phyloP scores from a whole-genome alignment of 2,329 filamentous ascomycete species.

The Blumeria hordei region DNA sequence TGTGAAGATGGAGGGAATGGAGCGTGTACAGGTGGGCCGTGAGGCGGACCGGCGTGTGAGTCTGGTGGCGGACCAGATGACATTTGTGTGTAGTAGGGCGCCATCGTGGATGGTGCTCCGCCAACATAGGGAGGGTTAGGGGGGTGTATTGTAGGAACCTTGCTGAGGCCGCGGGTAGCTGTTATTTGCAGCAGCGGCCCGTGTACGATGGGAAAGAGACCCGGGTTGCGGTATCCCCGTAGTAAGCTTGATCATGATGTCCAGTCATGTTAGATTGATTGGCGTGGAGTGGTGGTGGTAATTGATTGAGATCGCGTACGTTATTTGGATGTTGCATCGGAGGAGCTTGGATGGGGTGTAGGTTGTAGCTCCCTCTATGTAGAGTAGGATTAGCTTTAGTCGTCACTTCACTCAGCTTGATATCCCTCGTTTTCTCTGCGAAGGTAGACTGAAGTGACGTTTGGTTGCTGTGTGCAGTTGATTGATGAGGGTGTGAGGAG shows the following conservation, averaged over 20 bases:
- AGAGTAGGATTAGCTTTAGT: slow-evolving; percentile 8
- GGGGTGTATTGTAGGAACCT: not conserved
- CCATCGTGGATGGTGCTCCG: too few relatives aligned
- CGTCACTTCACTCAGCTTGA: slow-evolving; percentile 1
- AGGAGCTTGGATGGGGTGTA: not conserved
- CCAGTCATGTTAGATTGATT: too few relatives aligned
- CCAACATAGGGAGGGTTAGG: too few relatives aligned
- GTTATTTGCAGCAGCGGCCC: not conserved
- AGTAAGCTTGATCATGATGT: not conserved
- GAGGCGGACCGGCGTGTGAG: too few relatives aligned
- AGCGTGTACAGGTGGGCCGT: too few relatives aligned
- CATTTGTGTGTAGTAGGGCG: too few relatives aligned
- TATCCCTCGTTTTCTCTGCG: slow-evolving; percentile 6
- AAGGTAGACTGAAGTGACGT: not conserved
- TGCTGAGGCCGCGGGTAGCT: not conserved
- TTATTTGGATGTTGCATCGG: not conserved
- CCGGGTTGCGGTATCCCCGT: not conserved
- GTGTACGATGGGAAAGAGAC: not conserved
- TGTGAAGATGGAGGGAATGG: too few relatives aligned
- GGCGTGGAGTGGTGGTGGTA: too few relatives aligned
- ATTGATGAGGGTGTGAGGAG: not conserved
- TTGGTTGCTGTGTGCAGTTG: not conserved
- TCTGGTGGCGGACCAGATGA: too few relatives aligned
- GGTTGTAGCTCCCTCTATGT: slow-evolving; percentile 1
- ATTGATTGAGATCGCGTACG: not conserved